Evolutionary conservation across 1,139 yeast genomes (phyloP), one percentile per base, ranked within the genome.

Genomic region (Pneumocystis carinii): DNA sequence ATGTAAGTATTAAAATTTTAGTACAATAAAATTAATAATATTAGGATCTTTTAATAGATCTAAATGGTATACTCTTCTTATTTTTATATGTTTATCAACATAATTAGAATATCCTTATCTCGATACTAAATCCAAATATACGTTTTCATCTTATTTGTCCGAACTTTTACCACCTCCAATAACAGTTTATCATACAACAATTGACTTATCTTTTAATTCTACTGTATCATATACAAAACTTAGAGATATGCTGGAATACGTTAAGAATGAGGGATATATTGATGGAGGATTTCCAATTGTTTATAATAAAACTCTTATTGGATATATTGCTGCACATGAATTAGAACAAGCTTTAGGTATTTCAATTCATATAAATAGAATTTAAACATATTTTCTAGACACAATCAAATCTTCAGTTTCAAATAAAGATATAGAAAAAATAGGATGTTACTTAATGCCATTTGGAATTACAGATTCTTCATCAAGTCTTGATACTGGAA

Each of bases 261-360:
- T 57, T 29, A 37, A 57, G 24, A 39, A 57, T 3, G 42, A 57
- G 27, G 59, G 38, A 39, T 60, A 60, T 14, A 57, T 53, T 36
- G 65, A 63, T 35, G 64, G 63, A 5, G 65, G 65, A 7, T 42
- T 63, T 27, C 61, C 61, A n/a, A 35, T 63, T 7, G 61, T 63
- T 53, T 48, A 37, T 15, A 58, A 62, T 19, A 64, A 62, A 15
- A 41, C 60, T 41, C 60, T 63, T 29, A 61, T 59, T 19, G 65
- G 65, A 17, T 63, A 63, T 56, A 62, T 63, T 38, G 62, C 65
- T 8, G 60, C 60, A 57, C 55, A 62, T 29, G 64, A 63, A 14
- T 48, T 63, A 24, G 48, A 61, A 24, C 41, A 60, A 19, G 64
- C 64, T 12, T 60, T 63, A 39, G 64, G 61, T 39, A 39, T 59